Evolutionary conservation across 2,329 filamentous ascomycete species (phyloP), one percentile per base, ranked within the genome.

Genomic region (Plenodomus lindquistii): DNA sequence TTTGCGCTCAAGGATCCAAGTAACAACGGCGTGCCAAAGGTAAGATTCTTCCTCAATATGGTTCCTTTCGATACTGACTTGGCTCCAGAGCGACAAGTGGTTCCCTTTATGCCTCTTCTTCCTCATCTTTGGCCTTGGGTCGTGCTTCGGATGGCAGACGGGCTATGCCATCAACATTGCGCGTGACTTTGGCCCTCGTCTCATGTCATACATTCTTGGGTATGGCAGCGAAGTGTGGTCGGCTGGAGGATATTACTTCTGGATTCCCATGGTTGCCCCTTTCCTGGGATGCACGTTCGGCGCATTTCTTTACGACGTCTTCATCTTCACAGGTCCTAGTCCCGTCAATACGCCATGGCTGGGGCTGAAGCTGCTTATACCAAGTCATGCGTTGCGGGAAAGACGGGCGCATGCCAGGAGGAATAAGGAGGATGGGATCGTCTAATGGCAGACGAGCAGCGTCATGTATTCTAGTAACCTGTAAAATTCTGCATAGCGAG

Each of bases 121-220:
- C 71, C 75, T 89, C 40, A 84, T 90, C 53, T 89, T 89, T 63
- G 87, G 86, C 7, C 83, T 90, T 18, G 86, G 86, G 16, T 84
- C 85, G 24, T 87, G 85, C 64, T 89, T 88, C 60, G 87, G 87
- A 6, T 89, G 85, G 85, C 82, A 90, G 68, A 91, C 87, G 1
- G 86, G 87, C 31, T 91, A 88, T 70, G 87, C 86, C 1, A 88
- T 89, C 56, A 90, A 90, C 62, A 70, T 88, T 36, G 87, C 86
- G 29, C 79, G 87, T 69, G 87, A 91, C 55, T 87, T 90, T 63
- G 85, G 85, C 1, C 86, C 86, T 9, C 77, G 87, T 10, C 69
- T 89, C 37, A 81, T 87, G 53, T 81, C 82, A 1, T 87, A 84
- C 63, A 81, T 85, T 63, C 60, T 89, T 44, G 87, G 87, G 2